Evolutionary conservation across 352 stramenopile species (phyloP).

Genomic region (Phytophthora sansomeana): DNA sequence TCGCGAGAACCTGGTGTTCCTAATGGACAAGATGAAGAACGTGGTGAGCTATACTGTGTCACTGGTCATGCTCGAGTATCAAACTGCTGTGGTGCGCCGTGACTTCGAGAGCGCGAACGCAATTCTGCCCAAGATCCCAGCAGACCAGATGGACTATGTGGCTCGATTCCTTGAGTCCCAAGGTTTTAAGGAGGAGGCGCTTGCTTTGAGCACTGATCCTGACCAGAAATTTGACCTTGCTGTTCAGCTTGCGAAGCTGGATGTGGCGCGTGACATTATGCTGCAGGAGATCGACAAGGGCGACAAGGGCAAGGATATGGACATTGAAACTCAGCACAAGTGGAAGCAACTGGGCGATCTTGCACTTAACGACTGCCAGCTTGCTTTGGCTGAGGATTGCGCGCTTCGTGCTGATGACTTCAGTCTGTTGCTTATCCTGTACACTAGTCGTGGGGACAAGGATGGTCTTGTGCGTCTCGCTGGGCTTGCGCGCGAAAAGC

Average conservation of each 20-base stretch:
- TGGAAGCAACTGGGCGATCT: conserved; percentile 98
- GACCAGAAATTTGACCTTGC: conserved; percentile 99
- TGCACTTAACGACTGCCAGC: conserved; percentile 93
- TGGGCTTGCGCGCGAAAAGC: conserved; percentile 83
- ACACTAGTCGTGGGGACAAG: conserved; percentile 95
- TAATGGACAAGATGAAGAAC: conserved; percentile 98
- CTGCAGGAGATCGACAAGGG: conserved; percentile 83
- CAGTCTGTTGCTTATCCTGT: conserved; percentile 96
- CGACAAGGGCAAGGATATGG: conserved; percentile 81
- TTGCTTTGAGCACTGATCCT: conserved; percentile 93
- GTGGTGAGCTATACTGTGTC: conserved; percentile 94
- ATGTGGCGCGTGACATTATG: conserved; percentile 95
- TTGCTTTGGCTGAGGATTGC: conserved; percentile 95
- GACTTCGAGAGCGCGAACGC: conserved; percentile 99
- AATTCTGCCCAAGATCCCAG: conserved; percentile 95
- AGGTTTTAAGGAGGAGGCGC: conserved; percentile 98
- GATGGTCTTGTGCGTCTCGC: conserved; percentile 93
- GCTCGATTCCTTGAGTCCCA: conserved; percentile 98
- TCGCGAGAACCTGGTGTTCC: conserved; percentile 98
- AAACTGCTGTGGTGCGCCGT: conserved; percentile 97
- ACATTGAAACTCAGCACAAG: conserved; percentile 96
- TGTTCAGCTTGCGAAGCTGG: conserved; percentile 96
- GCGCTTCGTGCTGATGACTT: conserved; percentile 96
- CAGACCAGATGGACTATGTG: conserved; percentile 85
- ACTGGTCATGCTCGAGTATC: conserved; percentile 97